Evolutionary conservation across 768 basidiomycete genomes (phyloP).

Genomic region (Tulasnella calospora): DNA sequence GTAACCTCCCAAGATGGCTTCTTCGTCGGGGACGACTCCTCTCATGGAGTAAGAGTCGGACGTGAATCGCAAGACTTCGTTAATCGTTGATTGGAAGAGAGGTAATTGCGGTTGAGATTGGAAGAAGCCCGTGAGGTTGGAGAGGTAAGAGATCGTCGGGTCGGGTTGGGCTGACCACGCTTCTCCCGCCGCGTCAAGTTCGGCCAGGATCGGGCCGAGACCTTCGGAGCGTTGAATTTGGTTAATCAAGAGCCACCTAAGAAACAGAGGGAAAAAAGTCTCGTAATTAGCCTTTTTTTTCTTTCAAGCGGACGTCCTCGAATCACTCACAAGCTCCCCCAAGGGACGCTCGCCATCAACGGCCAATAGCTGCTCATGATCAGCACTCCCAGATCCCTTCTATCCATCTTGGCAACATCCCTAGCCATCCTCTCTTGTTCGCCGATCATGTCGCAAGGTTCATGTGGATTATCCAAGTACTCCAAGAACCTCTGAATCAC

Average conservation of each 20-base stretch:
- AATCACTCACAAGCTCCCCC: not conserved
- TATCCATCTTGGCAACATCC: not conserved
- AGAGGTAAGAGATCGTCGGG: not conserved
- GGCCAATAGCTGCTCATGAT: conserved; percentile 5
- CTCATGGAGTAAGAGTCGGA: conserved; percentile 23
- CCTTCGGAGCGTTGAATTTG: conserved; percentile 13
- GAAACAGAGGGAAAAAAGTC: not conserved
- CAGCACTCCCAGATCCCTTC: not conserved
- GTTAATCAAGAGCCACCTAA: conserved; percentile 8
- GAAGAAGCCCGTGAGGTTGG: conserved; percentile 13
- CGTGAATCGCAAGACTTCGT: conserved; percentile 17
- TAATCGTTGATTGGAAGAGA: conserved; percentile 4
- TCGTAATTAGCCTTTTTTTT: not conserved
- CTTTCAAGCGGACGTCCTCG: not conserved
- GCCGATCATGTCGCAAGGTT: not conserved
- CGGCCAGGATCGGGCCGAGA: conserved; percentile 6
- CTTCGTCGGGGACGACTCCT: not conserved
- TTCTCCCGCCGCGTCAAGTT: conserved; percentile 14
- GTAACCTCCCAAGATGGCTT: conserved; percentile 18
- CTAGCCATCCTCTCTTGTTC: not conserved
- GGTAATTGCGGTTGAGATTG: conserved; percentile 16
- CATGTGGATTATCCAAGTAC: conserved; percentile 13
- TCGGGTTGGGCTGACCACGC: not conserved
- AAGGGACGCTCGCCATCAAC: conserved; percentile 20
- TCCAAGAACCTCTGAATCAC: conserved; percentile 7